Evolutionary conservation across 1,284 basidiomycete genomes (phyloP).

Genomic region (Sphaerobolus stellatus): DNA sequence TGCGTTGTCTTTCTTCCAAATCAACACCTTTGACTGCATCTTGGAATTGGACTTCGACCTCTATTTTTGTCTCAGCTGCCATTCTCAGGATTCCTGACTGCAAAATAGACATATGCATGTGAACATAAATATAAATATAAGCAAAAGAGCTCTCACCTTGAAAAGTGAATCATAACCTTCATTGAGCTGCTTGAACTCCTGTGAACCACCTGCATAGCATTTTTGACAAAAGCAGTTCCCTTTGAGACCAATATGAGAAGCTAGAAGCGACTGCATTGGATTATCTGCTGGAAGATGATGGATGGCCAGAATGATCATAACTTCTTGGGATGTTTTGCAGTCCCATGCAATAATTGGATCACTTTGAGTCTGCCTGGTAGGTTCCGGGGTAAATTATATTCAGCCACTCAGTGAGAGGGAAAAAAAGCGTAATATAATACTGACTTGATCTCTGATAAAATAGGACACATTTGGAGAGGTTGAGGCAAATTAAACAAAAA

Average conservation of each 20-base stretch:
- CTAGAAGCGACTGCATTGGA: constrained; percentile 15
- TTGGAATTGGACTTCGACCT: background rate
- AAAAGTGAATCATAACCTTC: constrained; percentile 13
- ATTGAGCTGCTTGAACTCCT: constrained; percentile 1
- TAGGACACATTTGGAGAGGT: constrained; percentile 27
- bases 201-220: constrained; percentile 14
- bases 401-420: too few relatives aligned
- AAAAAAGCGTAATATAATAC: too few relatives aligned
- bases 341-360: constrained; percentile 28
- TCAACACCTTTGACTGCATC: too few relatives aligned
- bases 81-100: background rate
- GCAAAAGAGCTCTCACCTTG: background rate
- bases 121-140: background rate
- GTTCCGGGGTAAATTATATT: too few relatives aligned
- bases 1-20: background rate
- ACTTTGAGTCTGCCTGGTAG: too few relatives aligned
- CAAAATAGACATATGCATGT: too few relatives aligned
- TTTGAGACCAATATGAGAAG: constrained; percentile 3
- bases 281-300: constrained; percentile 11
- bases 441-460: constrained; percentile 27
- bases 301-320: constrained; percentile 16
- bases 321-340: constrained; percentile 17
- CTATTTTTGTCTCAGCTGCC: background rate
- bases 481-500: constrained; percentile 26
- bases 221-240: constrained; percentile 12